Base-by-base conservation (phyloP, 306 rosid species). In the Cicer bijugum region DNA sequence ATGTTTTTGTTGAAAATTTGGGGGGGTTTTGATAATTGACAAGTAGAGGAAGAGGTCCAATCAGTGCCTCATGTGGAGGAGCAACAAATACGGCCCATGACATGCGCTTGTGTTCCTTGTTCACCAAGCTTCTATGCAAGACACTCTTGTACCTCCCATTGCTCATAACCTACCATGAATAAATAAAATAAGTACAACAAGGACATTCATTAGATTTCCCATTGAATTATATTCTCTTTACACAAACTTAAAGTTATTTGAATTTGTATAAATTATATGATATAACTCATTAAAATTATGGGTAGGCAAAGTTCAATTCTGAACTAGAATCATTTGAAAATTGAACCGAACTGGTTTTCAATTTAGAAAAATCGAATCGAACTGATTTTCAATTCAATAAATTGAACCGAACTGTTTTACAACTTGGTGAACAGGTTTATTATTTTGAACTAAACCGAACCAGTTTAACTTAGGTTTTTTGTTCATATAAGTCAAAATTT, bases 111-210 rank as follows among this genome's bases (percentile, higher is more conserved):
- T 40, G 50, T 52, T 88, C 88, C 79, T 87, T 85, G 78, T 84
- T 88, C 82, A 88, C 93, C 85, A 87, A 69, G 79, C 97, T 87
- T 68, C 89, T 82, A 10, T 91, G 92, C 17, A 87, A 55, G 17
- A 91, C 87, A 48, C 93, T 84, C 80, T 79, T 87, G 76, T 81
- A 87, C 81, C 78, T 88, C 7, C 94, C 92, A 71, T 91, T 91
- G 74, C 93, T 88, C 53, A 87, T 44, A 35, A 88, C 86, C 89
- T 88, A 47, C 35, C 44, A 38, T 14, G 52, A 20, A 17, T 33
- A 35, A 35, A 33, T 40, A 14, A 64, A 11, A 33, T n/a, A 15
- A 38, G 9, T 12, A 12, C 15, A 10, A 50, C 10, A 59, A 12
- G 11, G 5, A 6, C 2, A 8, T 37, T 72, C 15, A 58, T 23